These are phyloP conservation scores for Zea mays DNA, from an alignment of 176 grass and related monocot species.

Conservation along the genomic window Zm-B73-REFERENCE-NAM-5.0 NC_050098.1:212799001-212799500, in stretches of 20 bases:
- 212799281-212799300: background rate
- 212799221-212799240: background rate
- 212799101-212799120: too few relatives aligned
- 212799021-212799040: too few relatives aligned
- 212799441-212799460: conserved; percentile 89
- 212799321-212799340: conserved; percentile 24
- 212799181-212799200: too few relatives aligned
- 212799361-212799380: conserved; percentile 52
- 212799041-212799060: too few relatives aligned
- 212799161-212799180: too few relatives aligned
- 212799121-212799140: too few relatives aligned
- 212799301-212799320: conserved; percentile 12
- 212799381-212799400: conserved; percentile 89
- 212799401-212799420: conserved; percentile 88
- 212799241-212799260: conserved; percentile 19
- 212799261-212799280: background rate
- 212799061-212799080: too few relatives aligned
- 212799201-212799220: too few relatives aligned
- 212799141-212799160: too few relatives aligned
- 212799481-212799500: conserved; percentile 22
- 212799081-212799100: too few relatives aligned
- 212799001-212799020: too few relatives aligned
- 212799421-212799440: conserved; percentile 85
- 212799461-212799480: conserved; percentile 46
- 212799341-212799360: conserved; percentile 12